These are phyloP conservation scores for Sutorius eximius DNA, from an alignment of 1,284 basidiomycete genomes.

Conservation along the genomic window DNA sequence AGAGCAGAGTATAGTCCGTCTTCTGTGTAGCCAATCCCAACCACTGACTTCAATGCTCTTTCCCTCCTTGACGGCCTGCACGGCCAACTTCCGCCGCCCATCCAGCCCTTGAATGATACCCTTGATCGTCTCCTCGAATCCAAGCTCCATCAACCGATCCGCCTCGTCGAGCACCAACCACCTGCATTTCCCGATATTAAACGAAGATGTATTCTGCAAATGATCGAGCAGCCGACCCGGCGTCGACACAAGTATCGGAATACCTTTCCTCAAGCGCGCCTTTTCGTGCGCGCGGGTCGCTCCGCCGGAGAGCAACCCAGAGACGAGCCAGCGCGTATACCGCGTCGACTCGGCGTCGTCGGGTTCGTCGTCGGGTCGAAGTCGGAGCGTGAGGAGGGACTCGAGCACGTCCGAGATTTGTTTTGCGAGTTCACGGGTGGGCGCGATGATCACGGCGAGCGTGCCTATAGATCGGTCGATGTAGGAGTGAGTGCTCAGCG, in stretches of 20 bases:
- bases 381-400: slow-evolving; percentile 76
- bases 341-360: slow-evolving; percentile 52
- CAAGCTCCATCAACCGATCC: slow-evolving; percentile 95
- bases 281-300: slow-evolving; percentile 77
- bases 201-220: slow-evolving; percentile 89
- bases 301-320: slow-evolving; percentile 84
- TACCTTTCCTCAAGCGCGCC: slow-evolving; percentile 62
- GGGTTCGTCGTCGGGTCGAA: slow-evolving; percentile 59
- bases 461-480: slow-evolving; percentile 91
- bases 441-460: slow-evolving; percentile 91
- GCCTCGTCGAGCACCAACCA: slow-evolving; percentile 99
- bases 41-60: slow-evolving; percentile 74
- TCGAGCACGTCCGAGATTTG: slow-evolving; percentile 96
- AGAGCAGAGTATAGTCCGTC: slow-evolving; percentile 91
- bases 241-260: slow-evolving; percentile 89
- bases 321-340: slow-evolving; percentile 90
- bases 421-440: slow-evolving; percentile 92
- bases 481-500: slow-evolving; percentile 82
- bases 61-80: slow-evolving; percentile 71
- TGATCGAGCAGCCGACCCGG: slow-evolving; percentile 95
- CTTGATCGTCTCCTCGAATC: slow-evolving; percentile 88
- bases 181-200: slow-evolving; percentile 90
- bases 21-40: slow-evolving; percentile 79
- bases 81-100: slow-evolving; percentile 71
- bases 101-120: slow-evolving; percentile 88